These are phyloP conservation scores for Aurantiochytrium sp. DNA, from an alignment of 108 stramenopile genomes.

Conservation along the genomic window DNA sequence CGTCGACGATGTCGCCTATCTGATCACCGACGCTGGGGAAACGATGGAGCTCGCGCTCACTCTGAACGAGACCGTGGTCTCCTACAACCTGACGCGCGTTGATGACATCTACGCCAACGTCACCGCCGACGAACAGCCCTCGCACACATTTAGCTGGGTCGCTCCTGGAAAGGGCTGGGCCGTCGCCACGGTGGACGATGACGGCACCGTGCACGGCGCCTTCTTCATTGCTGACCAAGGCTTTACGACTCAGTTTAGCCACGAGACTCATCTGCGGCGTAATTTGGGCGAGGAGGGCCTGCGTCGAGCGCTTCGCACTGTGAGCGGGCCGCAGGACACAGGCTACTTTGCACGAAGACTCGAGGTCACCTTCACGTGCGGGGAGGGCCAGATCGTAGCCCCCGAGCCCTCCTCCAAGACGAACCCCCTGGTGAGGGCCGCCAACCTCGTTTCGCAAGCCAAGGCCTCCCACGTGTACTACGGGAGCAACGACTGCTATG, in stretches of 20 bases:
- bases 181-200: neutral
- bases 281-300: neutral
- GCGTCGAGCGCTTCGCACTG: neutral
- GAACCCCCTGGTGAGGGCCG: neutral
- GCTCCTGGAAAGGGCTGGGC: neutral
- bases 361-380: neutral
- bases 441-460: neutral
- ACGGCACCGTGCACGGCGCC: neutral
- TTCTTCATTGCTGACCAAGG: neutral
- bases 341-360: neutral
- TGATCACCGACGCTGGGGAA: neutral
- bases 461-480: neutral
- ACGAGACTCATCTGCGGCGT: neutral
- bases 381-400: neutral
- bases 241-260: neutral
- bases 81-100: neutral
- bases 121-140: neutral
- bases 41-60: neutral
- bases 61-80: neutral
- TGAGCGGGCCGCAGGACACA: neutral
- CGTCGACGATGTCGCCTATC: too few species aligned
- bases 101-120: neutral
- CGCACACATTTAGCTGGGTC: neutral
- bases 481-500: neutral
- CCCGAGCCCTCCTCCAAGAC: neutral